A percentile compares a stretch with the other conserved stretches of the same genome.
phyloP scores from a whole-genome alignment of 2,329 filamentous ascomycete genomes.

The Bipolaris victoriae region DNA sequence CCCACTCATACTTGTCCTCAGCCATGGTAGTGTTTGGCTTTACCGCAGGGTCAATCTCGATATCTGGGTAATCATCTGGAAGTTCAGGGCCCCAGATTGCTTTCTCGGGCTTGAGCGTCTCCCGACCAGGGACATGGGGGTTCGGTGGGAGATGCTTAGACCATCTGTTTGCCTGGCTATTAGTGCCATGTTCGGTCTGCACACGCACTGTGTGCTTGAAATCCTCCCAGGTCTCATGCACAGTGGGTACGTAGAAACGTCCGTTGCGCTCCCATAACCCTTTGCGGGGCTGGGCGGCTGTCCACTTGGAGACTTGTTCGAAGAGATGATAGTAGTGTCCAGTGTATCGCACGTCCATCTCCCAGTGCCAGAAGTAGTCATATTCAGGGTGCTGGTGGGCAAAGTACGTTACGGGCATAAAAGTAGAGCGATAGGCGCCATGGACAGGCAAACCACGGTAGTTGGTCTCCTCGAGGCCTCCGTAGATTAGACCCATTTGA shows the following conservation, averaged over 20 bases:
- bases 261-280: slow-evolving; percentile 79
- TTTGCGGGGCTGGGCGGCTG: slow-evolving; percentile 69
- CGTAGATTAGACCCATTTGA: slow-evolving; percentile 62
- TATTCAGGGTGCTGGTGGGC: slow-evolving; percentile 87
- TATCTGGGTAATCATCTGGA: slow-evolving; percentile 51
- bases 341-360: slow-evolving; percentile 90
- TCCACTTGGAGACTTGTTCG: slow-evolving; percentile 69
- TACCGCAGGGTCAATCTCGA: slow-evolving; percentile 61
- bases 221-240: slow-evolving; percentile 74
- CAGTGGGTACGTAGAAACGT: slow-evolving; percentile 75
- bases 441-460: slow-evolving; percentile 70
- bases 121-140: slow-evolving; percentile 51
- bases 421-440: slow-evolving; percentile 73
- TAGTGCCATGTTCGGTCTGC: slow-evolving; percentile 63
- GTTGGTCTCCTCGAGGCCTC: slow-evolving; percentile 56
- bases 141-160: slow-evolving; percentile 49
- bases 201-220: slow-evolving; percentile 70
- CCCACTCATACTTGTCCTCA: slow-evolving; percentile 65
- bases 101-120: slow-evolving; percentile 51
- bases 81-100: slow-evolving; percentile 57
- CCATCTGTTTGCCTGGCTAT: slow-evolving; percentile 54
- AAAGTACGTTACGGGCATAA: slow-evolving; percentile 95
- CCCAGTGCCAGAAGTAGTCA: slow-evolving; percentile 93
- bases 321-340: slow-evolving; percentile 87
- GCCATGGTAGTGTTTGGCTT: slow-evolving; percentile 63